Conservation (phyloP, 73 alveolate species). For the Paraurostyla sp. region DNA sequence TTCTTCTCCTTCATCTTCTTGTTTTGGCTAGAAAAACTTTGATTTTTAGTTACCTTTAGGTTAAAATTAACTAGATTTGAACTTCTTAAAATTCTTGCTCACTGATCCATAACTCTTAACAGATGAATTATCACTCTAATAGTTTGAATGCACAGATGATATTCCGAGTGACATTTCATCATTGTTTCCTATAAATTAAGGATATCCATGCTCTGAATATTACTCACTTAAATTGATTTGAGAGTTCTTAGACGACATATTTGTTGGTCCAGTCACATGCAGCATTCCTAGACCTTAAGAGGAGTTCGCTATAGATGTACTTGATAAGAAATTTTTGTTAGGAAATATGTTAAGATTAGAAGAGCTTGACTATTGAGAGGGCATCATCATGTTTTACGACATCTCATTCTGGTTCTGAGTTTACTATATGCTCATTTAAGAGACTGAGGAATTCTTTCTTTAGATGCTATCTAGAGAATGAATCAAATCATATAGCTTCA, state of each 20-base stretch:
- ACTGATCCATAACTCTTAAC: background rate
- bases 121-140: constrained; percentile 11
- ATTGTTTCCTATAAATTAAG: background rate
- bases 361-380: background rate
- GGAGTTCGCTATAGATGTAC: background rate
- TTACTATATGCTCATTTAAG: background rate
- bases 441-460: background rate
- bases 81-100: background rate
- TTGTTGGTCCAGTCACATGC: background rate
- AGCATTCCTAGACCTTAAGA: constrained; percentile 1
- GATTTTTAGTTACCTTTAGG: background rate
- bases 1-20: background rate
- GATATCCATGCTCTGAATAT: background rate
- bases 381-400: background rate
- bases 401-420: too few relatives aligned
- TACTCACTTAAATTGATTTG: background rate
- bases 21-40: background rate
- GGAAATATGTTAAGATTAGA: too few relatives aligned
- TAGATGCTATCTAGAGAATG: background rate
- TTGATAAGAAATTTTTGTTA: background rate
- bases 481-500: constrained; percentile 10
- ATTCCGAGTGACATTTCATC: constrained; percentile 18
- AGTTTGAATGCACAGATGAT: background rate
- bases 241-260: background rate
- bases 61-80: background rate